Conservation (phyloP, 257 asterid species). For the Solanum pinnatisectum region DNA sequence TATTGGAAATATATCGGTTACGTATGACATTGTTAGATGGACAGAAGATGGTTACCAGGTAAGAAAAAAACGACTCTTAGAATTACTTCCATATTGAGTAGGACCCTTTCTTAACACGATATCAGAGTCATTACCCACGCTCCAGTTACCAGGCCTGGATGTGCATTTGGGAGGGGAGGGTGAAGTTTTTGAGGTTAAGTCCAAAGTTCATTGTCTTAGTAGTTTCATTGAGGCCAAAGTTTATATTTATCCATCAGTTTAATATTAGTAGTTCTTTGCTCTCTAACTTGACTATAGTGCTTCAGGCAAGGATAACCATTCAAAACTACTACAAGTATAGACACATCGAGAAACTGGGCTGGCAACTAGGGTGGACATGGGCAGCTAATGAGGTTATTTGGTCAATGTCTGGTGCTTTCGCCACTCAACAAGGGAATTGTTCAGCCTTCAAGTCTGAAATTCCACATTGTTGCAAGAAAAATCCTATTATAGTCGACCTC, state of each 20-base stretch:
- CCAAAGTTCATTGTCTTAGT: background rate
- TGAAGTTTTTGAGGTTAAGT: background rate
- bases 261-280: background rate
- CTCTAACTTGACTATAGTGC: background rate
- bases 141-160: background rate
- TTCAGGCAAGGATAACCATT: slow-evolving; percentile 55
- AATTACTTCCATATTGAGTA: background rate
- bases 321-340: slow-evolving; percentile 61
- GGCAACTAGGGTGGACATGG: slow-evolving; percentile 73
- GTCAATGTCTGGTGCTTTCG: slow-evolving; percentile 56
- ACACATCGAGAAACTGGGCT: slow-evolving; percentile 54
- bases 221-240: background rate
- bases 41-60: slow-evolving; percentile 57
- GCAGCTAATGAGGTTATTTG: slow-evolving; percentile 34
- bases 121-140: background rate
- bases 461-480: slow-evolving; percentile 49
- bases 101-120: background rate
- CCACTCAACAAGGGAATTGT: slow-evolving; percentile 53
- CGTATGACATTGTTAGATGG: slow-evolving; percentile 39
- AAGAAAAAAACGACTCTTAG: background rate
- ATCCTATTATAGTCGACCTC: slow-evolving; percentile 39
- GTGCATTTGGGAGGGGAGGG: background rate
- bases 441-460: slow-evolving; percentile 30
- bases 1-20: slow-evolving; percentile 42
- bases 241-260: background rate